A percentile compares a stretch with the other conserved stretches of the same genome.
Evolutionary conservation across 2,329 filamentous ascomycete species (phyloP).

Genomic region (Calonectria leucothoes): DNA sequence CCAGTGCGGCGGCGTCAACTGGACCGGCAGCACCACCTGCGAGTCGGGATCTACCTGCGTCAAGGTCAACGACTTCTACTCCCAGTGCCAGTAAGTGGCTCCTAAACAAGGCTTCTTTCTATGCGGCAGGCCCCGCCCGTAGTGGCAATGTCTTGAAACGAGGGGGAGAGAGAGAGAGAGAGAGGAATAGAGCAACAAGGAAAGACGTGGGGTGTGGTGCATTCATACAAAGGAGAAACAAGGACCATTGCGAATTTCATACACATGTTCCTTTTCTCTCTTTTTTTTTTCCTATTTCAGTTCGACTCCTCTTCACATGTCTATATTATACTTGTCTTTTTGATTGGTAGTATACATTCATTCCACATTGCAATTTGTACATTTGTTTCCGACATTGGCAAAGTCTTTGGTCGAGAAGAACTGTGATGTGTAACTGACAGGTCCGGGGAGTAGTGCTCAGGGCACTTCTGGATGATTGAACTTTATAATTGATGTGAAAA

Average conservation of each 20-base stretch:
- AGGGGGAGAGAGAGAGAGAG: background rate
- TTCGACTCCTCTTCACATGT: constrained; percentile 11
- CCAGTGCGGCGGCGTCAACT: constrained; percentile 53
- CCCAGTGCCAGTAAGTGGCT: constrained; percentile 51
- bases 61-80: constrained; percentile 53
- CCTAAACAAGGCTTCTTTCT: no score
- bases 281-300: constrained; percentile 1
- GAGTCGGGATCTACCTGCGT: constrained; percentile 49
- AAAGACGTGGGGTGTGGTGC: background rate
- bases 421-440: no score
- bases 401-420: background rate
- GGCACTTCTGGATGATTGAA: no score
- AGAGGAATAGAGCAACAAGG: background rate
- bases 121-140: no score
- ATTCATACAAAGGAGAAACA: background rate
- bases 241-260: background rate
- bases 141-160: no score
- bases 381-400: background rate
- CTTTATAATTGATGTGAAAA: no score
- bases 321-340: constrained; percentile 13
- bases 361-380: background rate
- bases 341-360: background rate
- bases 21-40: constrained; percentile 50
- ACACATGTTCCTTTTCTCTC: background rate
- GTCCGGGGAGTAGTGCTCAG: no score